A percentile compares a stretch with the other conserved stretches of the same genome.
phyloP scores from a whole-genome alignment of 2,329 filamentous ascomycete genomes.

The Ceratocystis cubensis region DNA sequence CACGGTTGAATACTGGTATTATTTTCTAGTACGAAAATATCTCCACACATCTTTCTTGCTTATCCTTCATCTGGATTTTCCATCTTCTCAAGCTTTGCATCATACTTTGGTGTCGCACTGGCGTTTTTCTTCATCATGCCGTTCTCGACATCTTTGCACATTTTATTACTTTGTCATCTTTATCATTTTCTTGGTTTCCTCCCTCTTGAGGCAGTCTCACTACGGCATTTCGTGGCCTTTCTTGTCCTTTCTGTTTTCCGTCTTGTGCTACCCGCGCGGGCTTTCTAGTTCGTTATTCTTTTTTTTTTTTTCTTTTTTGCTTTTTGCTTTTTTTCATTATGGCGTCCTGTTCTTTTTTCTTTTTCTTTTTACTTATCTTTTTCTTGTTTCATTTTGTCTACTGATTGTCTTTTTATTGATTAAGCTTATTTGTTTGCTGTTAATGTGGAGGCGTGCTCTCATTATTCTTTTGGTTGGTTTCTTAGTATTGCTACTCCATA shows the following conservation, averaged over 20 bases:
- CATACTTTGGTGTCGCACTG: conserved; percentile 18
- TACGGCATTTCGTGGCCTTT: background rate
- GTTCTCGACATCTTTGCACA: conserved; percentile 18
- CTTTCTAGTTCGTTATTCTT: conserved; percentile 22
- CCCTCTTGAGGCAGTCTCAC: background rate
- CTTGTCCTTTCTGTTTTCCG: conserved; percentile 19
- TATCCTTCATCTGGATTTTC: conserved; percentile 15
- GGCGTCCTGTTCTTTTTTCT: conserved; percentile 24
- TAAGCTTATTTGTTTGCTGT: conserved; percentile 11
- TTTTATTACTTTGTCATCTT: conserved; percentile 27
- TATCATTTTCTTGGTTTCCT: conserved; percentile 18
- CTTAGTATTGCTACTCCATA: conserved; percentile 6
- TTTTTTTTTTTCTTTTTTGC: conserved; percentile 21
- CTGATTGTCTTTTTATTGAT: conserved; percentile 14
- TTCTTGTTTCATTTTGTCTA: conserved; percentile 9
- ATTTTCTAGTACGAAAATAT: conserved; percentile 21
- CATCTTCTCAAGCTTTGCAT: conserved; percentile 16
- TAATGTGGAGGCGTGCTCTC: conserved; percentile 10
- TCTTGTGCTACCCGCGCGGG: background rate
- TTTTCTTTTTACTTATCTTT: conserved; percentile 24
- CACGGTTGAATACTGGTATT: conserved; percentile 23
- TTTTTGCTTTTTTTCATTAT: background rate
- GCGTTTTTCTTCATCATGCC: conserved; percentile 16
- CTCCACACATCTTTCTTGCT: conserved; percentile 19
- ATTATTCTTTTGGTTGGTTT: background rate